Percentiles rank a stretch among this genome's conserved stretches.
Conservation (phyloP, 2,329 filamentous ascomycete genomes). For the Elsinoe necatrix region DNA sequence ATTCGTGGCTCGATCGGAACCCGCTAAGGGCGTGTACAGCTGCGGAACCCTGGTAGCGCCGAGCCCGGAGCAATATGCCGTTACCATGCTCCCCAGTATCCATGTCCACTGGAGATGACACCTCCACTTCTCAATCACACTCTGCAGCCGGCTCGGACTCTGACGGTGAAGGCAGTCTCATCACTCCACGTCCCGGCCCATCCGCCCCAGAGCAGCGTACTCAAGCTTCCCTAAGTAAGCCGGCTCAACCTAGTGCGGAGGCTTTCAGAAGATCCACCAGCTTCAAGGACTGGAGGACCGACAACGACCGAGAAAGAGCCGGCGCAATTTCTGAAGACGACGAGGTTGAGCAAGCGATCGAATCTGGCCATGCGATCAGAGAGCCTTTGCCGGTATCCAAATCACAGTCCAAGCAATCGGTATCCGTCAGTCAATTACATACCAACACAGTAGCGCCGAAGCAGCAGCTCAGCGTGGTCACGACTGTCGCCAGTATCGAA, state of each 20-base stretch:
- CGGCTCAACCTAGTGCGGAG: constrained; percentile 15
- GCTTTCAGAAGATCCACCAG: constrained; percentile 17
- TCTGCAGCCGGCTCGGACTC: constrained; percentile 24
- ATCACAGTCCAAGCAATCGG: not conserved
- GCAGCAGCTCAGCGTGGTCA: constrained; percentile 7
- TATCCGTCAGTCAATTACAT: not conserved
- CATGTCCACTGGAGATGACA: constrained; percentile 23
- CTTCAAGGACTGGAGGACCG: constrained; percentile 18
- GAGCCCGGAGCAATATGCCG: constrained; percentile 19
- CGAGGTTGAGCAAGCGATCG: constrained; percentile 18
- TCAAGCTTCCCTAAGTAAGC: constrained; percentile 22
- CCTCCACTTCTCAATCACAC: constrained; percentile 22
- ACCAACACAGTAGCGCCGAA: not conserved
- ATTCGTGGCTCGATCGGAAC: constrained; percentile 4
- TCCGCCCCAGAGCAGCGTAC: constrained; percentile 25
- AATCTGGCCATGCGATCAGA: constrained; percentile 14
- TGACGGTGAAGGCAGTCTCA: constrained; percentile 24
- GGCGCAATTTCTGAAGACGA: constrained; percentile 16
- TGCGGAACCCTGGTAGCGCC: constrained; percentile 4
- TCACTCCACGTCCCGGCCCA: constrained; percentile 29
- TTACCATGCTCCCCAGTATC: constrained; percentile 29
- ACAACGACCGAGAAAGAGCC: constrained; percentile 15
- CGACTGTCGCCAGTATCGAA: constrained; percentile 7
- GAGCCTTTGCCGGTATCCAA: not conserved
- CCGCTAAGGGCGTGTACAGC: not conserved